Percentiles rank a stretch among this genome's conserved stretches.
phyloP scores from a whole-genome alignment of 2,329 filamentous ascomycete species.

The Fusarium sp. region DNA sequence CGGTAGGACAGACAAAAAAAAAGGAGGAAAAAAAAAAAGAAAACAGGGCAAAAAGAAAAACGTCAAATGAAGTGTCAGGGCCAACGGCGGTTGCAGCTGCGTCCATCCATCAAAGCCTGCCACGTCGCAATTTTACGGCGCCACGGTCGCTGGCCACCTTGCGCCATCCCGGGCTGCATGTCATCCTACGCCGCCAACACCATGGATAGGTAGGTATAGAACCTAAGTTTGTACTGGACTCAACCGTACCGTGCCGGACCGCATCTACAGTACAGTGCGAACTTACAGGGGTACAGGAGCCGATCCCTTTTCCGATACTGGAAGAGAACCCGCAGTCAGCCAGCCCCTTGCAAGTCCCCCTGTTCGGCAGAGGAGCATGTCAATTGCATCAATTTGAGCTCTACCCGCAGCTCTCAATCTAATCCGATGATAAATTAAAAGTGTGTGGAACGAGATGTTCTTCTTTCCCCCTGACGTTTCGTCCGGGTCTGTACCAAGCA shows the following conservation, averaged over 20 bases:
- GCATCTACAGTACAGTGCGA: slow-evolving; percentile 37
- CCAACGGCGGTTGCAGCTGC: slow-evolving; percentile 23
- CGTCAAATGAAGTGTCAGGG: slow-evolving; percentile 16
- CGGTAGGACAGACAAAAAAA: not conserved
- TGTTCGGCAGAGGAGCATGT: slow-evolving; percentile 4
- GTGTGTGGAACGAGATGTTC: not conserved
- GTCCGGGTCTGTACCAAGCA: not conserved
- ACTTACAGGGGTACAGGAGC: slow-evolving; percentile 9
- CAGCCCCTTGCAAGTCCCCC: slow-evolving; percentile 9
- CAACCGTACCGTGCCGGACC: not conserved
- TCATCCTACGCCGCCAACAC: slow-evolving; percentile 45
- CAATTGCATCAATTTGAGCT: not conserved
- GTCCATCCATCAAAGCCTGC: slow-evolving; percentile 42
- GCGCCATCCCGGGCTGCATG: slow-evolving; percentile 50
- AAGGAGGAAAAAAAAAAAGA: not conserved
- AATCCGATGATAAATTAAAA: not conserved
- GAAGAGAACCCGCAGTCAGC: slow-evolving; percentile 36
- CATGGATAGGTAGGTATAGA: not conserved
- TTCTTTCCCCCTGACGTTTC: not conserved
- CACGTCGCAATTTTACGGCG: slow-evolving; percentile 51
- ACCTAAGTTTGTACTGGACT: not conserved
- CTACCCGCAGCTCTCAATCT: not conserved
- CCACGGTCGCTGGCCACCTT: slow-evolving; percentile 45
- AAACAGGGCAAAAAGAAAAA: not conserved
- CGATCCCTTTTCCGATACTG: slow-evolving; percentile 29